Evolutionary conservation across 768 basidiomycete species (phyloP), one percentile per base, ranked within the genome.

Genomic region (Leucosporidium creatinivorum): DNA sequence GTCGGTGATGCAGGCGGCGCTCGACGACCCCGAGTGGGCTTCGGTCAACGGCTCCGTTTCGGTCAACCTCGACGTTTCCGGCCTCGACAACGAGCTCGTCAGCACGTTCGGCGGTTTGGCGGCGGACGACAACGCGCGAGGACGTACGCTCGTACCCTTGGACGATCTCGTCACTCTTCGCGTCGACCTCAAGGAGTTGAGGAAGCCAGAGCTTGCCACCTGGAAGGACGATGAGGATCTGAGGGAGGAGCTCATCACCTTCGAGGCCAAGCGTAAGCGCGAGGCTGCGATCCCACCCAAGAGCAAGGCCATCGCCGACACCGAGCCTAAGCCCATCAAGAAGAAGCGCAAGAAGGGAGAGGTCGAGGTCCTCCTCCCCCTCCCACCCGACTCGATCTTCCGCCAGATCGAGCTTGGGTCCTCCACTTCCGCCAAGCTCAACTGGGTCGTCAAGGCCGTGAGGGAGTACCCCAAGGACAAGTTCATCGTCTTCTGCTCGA

Each of bases 211-310:
- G n/a, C 51, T 67, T 48, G 60, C 56, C 19, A 61, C 5, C 26
- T 73, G 66, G 65, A 50, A 51, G n/a, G 71, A 73, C 52, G 71
- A 67, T 52, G 71, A 73, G 18, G 71, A 73, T 21, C 63, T 73
- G 7, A 17, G 55, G n/a, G 71, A 73, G 58, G 71, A 73, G 50
- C 23, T 73, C 17, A 62, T 65, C 62, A 73, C 71, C 4, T 65
- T 72, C 67, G 65, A 69, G 59, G 50, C 57, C 12, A 66, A 61
- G 44, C 54, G 65, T 23, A 63, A 60, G 36, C 28, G 70, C 1
- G 39, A 44, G 39, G 39, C 39, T 15, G 39, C 39, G 10, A 44
- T 8, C 39, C 13, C 39, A 12, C 39, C 39, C 39, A 44, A 44
- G 15, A 44, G 15, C 39, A 44, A 44, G 39, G 50, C 50, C 23